phyloP scores from a whole-genome alignment of 148 eudicot species.

The Pouteria glomerata region DNA sequence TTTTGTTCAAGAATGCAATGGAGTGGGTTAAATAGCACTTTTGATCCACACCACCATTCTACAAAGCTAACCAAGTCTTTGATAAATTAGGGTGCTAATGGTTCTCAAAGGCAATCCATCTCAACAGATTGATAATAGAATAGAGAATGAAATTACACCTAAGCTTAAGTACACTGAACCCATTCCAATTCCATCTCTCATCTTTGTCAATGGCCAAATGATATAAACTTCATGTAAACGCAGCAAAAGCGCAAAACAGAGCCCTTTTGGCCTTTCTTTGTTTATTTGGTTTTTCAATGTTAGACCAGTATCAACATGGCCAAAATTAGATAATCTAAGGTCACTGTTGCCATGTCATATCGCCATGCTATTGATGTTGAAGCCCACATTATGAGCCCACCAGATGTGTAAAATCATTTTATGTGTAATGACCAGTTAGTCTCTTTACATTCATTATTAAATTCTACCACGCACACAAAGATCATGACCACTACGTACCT shows the following conservation, averaged over 20 bases:
- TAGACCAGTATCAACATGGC: neutral
- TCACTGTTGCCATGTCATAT: neutral
- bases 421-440: neutral
- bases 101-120: neutral
- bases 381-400: neutral
- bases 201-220: neutral
- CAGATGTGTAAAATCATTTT: neutral
- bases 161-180: neutral
- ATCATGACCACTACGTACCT: conserved; percentile 38
- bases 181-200: neutral
- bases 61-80: neutral
- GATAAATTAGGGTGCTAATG: neutral
- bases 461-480: neutral
- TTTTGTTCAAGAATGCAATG: neutral
- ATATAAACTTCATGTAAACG: too few relatives aligned
- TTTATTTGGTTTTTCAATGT: neutral
- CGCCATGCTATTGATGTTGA: neutral
- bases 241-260: conserved; percentile 1
- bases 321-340: neutral
- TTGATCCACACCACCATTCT: neutral
- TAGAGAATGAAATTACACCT: neutral
- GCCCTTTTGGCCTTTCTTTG: neutral
- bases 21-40: neutral
- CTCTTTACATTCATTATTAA: neutral
- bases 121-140: neutral